Evolutionary conservation across 2,329 filamentous ascomycete genomes (phyloP).

Genomic region (Colletotrichum scovillei): DNA sequence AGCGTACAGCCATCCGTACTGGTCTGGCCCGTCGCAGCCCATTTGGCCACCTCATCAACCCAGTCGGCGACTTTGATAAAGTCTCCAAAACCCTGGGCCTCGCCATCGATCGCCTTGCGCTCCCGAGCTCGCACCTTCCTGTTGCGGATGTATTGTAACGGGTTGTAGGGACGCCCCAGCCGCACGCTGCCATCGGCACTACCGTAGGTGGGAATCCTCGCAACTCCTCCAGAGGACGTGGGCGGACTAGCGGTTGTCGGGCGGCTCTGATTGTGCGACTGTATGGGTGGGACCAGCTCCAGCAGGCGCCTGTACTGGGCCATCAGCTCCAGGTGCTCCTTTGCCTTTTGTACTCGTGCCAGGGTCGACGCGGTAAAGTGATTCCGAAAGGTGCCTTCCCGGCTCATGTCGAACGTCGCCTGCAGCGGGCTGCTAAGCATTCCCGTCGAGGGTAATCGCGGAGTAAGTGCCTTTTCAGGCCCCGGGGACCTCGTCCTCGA

Average conservation of each 20-base stretch:
- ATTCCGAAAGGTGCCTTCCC: conserved; percentile 65
- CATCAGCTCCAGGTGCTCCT: conserved; percentile 85
- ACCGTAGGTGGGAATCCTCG: conserved; percentile 39
- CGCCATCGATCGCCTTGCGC: conserved; percentile 78
- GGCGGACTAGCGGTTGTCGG: conserved; percentile 55
- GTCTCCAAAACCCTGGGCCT: conserved; percentile 82
- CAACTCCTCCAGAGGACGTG: conserved; percentile 51
- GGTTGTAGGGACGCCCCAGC: conserved; percentile 84
- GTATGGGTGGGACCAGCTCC: conserved; percentile 81
- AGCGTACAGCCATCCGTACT: conserved; percentile 50
- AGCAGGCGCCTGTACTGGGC: conserved; percentile 85
- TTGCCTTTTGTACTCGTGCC: conserved; percentile 85
- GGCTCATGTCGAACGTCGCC: conserved; percentile 54
- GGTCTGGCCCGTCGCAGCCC: conserved; percentile 51
- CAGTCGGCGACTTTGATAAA: conserved; percentile 77
- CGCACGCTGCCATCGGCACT: conserved; percentile 48
- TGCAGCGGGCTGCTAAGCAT: conserved; percentile 59
- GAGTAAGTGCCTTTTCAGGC: conserved; percentile 55
- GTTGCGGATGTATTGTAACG: conserved; percentile 92
- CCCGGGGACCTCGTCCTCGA: conserved; percentile 72
- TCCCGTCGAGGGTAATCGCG: conserved; percentile 53
- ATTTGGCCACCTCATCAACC: conserved; percentile 75
- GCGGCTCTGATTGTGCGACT: conserved; percentile 51
- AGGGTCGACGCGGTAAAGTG: conserved; percentile 84
- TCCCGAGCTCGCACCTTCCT: conserved; percentile 85